phyloP scores from a whole-genome alignment of 805 yeast species.

The Saturnispora ahearnii region DNA sequence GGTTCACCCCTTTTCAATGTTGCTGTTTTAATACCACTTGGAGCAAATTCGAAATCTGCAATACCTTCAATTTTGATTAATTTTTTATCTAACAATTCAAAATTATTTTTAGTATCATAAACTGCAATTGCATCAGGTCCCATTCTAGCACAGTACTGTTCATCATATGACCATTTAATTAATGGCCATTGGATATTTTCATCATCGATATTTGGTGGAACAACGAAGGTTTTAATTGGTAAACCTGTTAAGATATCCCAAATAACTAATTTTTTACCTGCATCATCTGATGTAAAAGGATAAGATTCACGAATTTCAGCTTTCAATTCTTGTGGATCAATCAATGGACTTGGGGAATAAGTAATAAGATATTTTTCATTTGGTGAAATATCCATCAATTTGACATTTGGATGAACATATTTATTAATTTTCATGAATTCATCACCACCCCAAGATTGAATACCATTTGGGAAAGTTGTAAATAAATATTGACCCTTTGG shows the following conservation, averaged over 20 bases:
- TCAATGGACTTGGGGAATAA: constrained; percentile 77
- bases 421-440: constrained; percentile 63
- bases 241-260: constrained; percentile 86
- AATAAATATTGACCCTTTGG: constrained; percentile 87
- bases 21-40: constrained; percentile 67
- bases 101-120: constrained; percentile 64
- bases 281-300: constrained; percentile 81
- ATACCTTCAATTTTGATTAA: constrained; percentile 75
- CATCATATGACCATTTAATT: constrained; percentile 91
- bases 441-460: constrained; percentile 93
- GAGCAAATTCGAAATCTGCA: constrained; percentile 91
- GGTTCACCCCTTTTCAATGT: constrained; percentile 42
- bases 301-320: constrained; percentile 51
- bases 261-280: constrained; percentile 86
- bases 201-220: constrained; percentile 61
- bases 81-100: constrained; percentile 81
- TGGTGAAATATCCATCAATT: constrained; percentile 87
- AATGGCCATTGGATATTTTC: constrained; percentile 83
- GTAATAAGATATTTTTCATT: constrained; percentile 85
- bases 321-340: constrained; percentile 54
- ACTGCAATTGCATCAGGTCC: constrained; percentile 89
- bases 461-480: constrained; percentile 89
- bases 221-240: constrained; percentile 83
- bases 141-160: constrained; percentile 87
- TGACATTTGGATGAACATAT: constrained; percentile 82